Conservation (phyloP, 2,329 filamentous ascomycete genomes). For the Pseudogymnoascus sp. region DNA sequence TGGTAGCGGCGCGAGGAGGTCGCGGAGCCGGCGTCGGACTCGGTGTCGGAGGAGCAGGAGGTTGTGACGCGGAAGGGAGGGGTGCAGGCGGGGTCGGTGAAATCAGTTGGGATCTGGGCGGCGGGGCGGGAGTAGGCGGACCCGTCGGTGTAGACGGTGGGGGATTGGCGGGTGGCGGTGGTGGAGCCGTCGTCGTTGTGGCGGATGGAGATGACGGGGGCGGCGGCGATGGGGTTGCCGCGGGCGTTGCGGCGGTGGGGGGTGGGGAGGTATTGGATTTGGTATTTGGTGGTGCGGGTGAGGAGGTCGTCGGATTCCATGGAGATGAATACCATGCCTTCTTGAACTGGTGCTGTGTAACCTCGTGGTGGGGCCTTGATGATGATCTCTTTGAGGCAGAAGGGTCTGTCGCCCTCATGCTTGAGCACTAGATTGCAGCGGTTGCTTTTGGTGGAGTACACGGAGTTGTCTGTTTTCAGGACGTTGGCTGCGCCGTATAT, state of each 20-base stretch:
- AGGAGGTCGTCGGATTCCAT: conserved; percentile 77
- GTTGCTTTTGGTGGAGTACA: conserved; percentile 86
- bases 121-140: conserved; percentile 36
- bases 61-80: conserved; percentile 49
- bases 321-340: conserved; percentile 85
- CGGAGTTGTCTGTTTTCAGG: conserved; percentile 70
- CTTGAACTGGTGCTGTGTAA: conserved; percentile 80
- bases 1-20: conserved; percentile 25
- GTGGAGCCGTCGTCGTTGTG: conserved; percentile 45
- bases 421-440: conserved; percentile 79
- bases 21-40: conserved; percentile 33
- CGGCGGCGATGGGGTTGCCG: conserved; percentile 27
- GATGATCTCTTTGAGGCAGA: conserved; percentile 75
- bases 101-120: conserved; percentile 52
- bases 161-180: conserved; percentile 38
- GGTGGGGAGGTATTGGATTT: conserved; percentile 53
- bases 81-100: conserved; percentile 35
- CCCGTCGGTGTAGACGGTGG: conserved; percentile 32
- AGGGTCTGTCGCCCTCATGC: conserved; percentile 73
- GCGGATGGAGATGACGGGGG: conserved; percentile 44
- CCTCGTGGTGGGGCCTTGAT: conserved; percentile 77
- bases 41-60: conserved; percentile 52
- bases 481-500: conserved; percentile 71
- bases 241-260: conserved; percentile 17
- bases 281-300: conserved; percentile 64